Evolutionary conservation across 2,329 filamentous ascomycete genomes (phyloP).

Genomic region (Seiridium unicorne): DNA sequence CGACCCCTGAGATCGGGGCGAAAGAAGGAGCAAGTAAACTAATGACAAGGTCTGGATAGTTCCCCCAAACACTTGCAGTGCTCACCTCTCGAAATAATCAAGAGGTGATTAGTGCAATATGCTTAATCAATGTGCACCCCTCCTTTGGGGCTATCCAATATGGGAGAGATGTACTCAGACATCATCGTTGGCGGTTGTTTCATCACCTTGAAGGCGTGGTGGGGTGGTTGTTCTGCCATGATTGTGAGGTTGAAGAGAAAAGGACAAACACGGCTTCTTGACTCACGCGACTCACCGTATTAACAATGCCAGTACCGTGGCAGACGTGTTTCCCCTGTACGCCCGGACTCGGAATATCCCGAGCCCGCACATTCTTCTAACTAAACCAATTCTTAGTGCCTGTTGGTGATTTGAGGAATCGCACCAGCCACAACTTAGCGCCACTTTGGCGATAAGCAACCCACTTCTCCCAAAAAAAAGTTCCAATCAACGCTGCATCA

Average conservation of each 20-base stretch:
- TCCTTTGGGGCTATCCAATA: slow-evolving; percentile 47
- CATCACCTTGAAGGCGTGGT: slow-evolving; percentile 16
- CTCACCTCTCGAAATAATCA: neutral
- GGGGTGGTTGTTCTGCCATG: slow-evolving; percentile 1
- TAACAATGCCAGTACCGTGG: neutral
- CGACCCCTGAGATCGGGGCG: too few relatives aligned
- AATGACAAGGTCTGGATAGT: slow-evolving; percentile 7
- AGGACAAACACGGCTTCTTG: neutral
- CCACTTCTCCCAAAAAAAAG: neutral
- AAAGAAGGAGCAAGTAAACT: neutral
- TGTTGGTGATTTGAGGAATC: too few relatives aligned
- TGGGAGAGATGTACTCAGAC: slow-evolving; percentile 13
- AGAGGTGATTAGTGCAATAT: slow-evolving; percentile 18
- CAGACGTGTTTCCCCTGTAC: neutral
- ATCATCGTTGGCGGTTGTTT: slow-evolving; percentile 15
- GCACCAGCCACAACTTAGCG: too few relatives aligned
- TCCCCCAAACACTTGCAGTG: neutral
- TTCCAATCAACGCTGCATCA: neutral
- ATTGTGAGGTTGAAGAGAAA: slow-evolving; percentile 1
- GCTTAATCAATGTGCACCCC: slow-evolving; percentile 46
- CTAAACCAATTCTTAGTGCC: too few relatives aligned
- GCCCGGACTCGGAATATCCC: neutral
- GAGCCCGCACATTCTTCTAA: too few relatives aligned
- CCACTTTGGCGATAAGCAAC: too few relatives aligned
- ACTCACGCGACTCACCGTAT: slow-evolving; percentile 5